Conservation (phyloP, 192 early-diverging fungal species). For the Coemansia sp. region DNA sequence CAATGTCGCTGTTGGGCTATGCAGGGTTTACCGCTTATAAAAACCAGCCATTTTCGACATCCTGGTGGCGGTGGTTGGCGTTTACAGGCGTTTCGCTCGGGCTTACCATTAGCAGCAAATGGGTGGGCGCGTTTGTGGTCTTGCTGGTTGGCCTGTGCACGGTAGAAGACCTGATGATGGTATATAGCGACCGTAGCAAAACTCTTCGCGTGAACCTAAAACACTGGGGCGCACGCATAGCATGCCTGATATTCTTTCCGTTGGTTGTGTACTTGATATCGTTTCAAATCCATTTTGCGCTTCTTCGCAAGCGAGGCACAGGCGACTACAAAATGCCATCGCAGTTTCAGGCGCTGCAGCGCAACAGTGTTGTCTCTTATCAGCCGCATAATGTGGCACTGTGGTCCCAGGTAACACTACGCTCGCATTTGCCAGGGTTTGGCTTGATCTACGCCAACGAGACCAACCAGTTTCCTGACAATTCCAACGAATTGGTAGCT, state of each 20-base stretch:
- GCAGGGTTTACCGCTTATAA: conserved; percentile 54
- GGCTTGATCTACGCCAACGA: conserved; percentile 32
- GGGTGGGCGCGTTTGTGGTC: conserved; percentile 92
- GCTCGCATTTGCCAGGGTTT: conserved; percentile 37
- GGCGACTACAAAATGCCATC: conserved; percentile 93
- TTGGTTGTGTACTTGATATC: conserved; percentile 69
- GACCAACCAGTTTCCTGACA: conserved; percentile 15
- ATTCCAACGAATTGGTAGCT: conserved; percentile 8
- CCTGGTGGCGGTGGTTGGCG: conserved; percentile 66
- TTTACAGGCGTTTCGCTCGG: conserved; percentile 65
- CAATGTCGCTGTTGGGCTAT: conserved; percentile 56
- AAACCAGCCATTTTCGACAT: conserved; percentile 53
- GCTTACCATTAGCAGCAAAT: conserved; percentile 75
- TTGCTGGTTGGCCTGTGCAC: conserved; percentile 88
- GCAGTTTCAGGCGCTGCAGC: conserved; percentile 79
- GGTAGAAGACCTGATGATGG: conserved; percentile 81
- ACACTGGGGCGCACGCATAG: conserved; percentile 79
- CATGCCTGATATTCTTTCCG: conserved; percentile 80
- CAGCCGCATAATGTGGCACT: conserved; percentile 24
- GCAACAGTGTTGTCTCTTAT: conserved; percentile 65
- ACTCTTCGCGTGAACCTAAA: conserved; percentile 57
- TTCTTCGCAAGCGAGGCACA: conserved; percentile 75
- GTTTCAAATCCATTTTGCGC: conserved; percentile 87
- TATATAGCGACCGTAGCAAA: conserved; percentile 68
- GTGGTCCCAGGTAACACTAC: conserved; percentile 25